Base-by-base conservation (phyloP, 192 early-diverging fungal species). In the Pilaira anomala region DNA sequence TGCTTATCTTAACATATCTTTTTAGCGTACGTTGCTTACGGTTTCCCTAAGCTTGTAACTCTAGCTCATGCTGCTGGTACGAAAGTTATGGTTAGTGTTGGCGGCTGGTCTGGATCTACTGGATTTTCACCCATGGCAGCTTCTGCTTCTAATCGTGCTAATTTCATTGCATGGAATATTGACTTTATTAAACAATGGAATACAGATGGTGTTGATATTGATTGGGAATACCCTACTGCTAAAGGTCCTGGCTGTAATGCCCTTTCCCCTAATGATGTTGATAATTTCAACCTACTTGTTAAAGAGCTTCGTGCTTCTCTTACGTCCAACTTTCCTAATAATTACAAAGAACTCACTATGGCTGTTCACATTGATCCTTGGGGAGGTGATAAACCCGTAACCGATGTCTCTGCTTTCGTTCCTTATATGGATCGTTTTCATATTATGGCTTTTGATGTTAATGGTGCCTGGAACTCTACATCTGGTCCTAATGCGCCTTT, bases 161-260 rank as follows among this genome's bases (percentile, higher is more conserved):
- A 50, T 1, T 75, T 85, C 62, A 78, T 85, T 16, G 61, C 66
- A 24, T 74, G 84, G 24, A 82, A 81, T 48, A 58, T 82, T 11
- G 44, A 64, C 7, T 76, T 81, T 56, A 68, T 85, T 48, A 62
- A 72, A 6, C 67, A 78, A 2, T 84, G 76, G 54, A 60, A 71
- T n/a, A 66, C 89, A 3, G 87, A 90, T 76, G 90, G 90, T 62
- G 75, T 88, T 62, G 90, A 91, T 66, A 70, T 91, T 63, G 90
- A 45, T 63, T 72, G 78, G 74, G 89, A 91, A 71, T 89, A 87
- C 51, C 89, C 88, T 14, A 83, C 82, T 19, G 70, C 83, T 50
- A 63, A 78, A 9, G 82, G 87, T 53, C 77, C 78, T 42, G 67
- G 74, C 19, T 89, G 85, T 70, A 87, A 85, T 71, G 44, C 78